Conservation (phyloP, 192 early-diverging fungal genomes). For the Coemansia sp. region DNA sequence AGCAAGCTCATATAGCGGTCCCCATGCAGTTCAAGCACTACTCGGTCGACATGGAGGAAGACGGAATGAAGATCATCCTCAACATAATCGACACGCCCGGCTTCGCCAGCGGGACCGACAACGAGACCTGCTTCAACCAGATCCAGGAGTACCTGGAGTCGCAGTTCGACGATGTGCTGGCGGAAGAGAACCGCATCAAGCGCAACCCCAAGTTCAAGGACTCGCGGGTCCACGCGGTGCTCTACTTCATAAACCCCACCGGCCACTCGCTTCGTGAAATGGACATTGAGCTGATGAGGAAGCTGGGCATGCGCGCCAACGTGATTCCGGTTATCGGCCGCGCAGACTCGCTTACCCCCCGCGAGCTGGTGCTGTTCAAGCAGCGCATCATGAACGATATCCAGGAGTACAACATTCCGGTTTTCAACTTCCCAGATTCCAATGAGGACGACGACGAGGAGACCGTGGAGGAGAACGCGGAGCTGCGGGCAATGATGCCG, state of each 20-base stretch:
- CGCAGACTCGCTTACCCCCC: conserved; percentile 86
- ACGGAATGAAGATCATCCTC: conserved; percentile 93
- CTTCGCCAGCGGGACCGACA: conserved; percentile 96
- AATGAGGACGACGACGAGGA: conserved; percentile 98
- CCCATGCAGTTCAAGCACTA: conserved; percentile 88
- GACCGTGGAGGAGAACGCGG: conserved; percentile 95
- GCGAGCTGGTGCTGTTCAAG: conserved; percentile 86
- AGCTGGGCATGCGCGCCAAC: conserved; percentile 87
- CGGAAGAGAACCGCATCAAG: conserved; percentile 83
- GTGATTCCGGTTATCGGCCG: conserved; percentile 96
- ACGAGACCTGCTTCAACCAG: conserved; percentile 85
- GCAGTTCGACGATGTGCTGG: conserved; percentile 92
- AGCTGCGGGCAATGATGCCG: conserved; percentile 85
- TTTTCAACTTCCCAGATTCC: conserved; percentile 96
- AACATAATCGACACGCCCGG: conserved; percentile 99
- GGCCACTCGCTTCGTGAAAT: conserved; percentile 96
- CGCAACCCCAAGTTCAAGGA: conserved; percentile 90
- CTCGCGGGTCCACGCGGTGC: conserved; percentile 89
- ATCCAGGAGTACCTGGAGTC: conserved; percentile 92
- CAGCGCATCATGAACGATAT: conserved; percentile 97
- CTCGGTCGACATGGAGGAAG: conserved; percentile 95
- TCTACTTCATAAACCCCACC: conserved; percentile 98
- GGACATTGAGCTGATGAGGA: conserved; percentile 91
- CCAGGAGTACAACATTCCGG: conserved; percentile 89
- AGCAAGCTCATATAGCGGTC: conserved; percentile 78